These are phyloP conservation scores for Suillus brevipes DNA, from an alignment of 768 basidiomycete species.

Conservation along the genomic window DNA sequence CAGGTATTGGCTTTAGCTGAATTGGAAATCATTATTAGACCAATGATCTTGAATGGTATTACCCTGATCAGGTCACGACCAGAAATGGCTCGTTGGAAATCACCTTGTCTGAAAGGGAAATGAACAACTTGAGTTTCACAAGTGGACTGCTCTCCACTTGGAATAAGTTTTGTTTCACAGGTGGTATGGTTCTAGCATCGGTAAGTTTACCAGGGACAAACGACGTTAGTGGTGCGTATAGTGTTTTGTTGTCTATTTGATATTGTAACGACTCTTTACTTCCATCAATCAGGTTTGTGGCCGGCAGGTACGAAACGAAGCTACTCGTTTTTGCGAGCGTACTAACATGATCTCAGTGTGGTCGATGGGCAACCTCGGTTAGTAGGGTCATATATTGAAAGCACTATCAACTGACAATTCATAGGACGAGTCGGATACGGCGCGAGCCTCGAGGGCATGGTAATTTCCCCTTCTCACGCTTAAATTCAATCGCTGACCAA, in stretches of 20 bases:
- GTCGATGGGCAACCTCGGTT: constrained; percentile 79
- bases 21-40: constrained; percentile 40
- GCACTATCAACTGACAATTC: constrained; percentile 1
- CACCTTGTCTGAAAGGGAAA: constrained; percentile 64
- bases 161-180: constrained; percentile 97
- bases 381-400: constrained; percentile 10
- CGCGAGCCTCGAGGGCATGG: constrained; percentile 81
- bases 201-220: constrained; percentile 74
- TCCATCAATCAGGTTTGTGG: constrained; percentile 55
- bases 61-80: constrained; percentile 77
- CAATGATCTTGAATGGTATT: constrained; percentile 86
- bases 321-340: background rate
- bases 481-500: constrained; percentile 9
- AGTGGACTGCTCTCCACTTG: constrained; percentile 67
- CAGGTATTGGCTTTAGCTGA: background rate
- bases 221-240: constrained; percentile 40
- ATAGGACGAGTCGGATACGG: constrained; percentile 84
- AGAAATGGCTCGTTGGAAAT: constrained; percentile 72
- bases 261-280: constrained; percentile 1
- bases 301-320: constrained; percentile 46
- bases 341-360: constrained; percentile 43
- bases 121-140: constrained; percentile 71
- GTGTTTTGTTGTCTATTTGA: background rate
- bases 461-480: constrained; percentile 30
- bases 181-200: constrained; percentile 72